These are phyloP conservation scores for Neopestalotiopsis sp. DNA, from an alignment of 2,329 filamentous ascomycete genomes.

Conservation along the genomic window DNA sequence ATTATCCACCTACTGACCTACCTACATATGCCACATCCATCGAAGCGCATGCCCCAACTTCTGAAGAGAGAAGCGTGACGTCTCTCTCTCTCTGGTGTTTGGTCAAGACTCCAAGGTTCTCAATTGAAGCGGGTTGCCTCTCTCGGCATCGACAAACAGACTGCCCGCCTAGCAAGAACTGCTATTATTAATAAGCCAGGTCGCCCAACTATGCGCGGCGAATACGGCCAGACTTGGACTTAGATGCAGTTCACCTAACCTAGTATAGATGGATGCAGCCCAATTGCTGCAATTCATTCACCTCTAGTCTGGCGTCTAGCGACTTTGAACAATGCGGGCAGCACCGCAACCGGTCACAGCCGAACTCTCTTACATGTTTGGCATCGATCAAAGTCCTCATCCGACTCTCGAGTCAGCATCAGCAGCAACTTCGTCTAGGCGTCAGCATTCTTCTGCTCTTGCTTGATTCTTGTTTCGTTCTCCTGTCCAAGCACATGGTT, in stretches of 20 bases:
- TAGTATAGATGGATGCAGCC: not conserved
- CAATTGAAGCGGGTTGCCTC: no score
- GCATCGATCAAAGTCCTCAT: not conserved
- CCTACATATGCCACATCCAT: not conserved
- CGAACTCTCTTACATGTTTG: not conserved
- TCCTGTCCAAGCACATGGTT: not conserved
- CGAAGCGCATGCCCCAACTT: no score
- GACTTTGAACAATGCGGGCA: not conserved
- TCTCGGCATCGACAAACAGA: no score
- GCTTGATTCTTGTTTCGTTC: not conserved
- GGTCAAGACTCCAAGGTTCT: no score
- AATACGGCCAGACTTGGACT: no score
- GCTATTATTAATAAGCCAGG: no score
- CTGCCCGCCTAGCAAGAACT: no score
- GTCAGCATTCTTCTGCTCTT: no score
- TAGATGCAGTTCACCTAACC: not conserved
- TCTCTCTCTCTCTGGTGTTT: no score
- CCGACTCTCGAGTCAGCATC: not conserved
- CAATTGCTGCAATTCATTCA: not conserved
- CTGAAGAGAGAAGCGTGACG: no score
- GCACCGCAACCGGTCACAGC: slow-evolving; percentile 7
- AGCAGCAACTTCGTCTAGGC: not conserved
- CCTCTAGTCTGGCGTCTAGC: not conserved
- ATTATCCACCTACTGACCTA: not conserved
- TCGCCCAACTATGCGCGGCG: no score